These are phyloP conservation scores for Arthrobotrys conoides DNA, from an alignment of 2,329 filamentous ascomycete genomes.

Conservation along the genomic window DNA sequence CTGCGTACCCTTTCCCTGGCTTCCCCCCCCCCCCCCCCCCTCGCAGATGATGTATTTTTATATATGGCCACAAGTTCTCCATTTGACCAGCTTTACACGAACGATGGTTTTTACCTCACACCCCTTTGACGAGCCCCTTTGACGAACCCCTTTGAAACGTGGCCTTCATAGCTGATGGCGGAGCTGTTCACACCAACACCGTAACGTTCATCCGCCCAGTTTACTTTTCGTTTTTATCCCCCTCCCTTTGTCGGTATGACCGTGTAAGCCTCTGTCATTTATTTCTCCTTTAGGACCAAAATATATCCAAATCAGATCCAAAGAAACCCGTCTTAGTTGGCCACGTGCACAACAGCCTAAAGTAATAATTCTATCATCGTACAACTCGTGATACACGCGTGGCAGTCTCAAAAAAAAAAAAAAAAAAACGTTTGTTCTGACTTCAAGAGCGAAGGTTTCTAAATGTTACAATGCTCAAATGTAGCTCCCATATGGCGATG, in stretches of 20 bases:
- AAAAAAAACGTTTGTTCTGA: neutral
- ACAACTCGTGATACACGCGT: no score
- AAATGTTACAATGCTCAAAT: neutral
- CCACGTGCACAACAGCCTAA: no score
- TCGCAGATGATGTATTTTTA: conserved; percentile 36
- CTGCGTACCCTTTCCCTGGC: neutral
- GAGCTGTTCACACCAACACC: no score
- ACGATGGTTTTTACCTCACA: neutral
- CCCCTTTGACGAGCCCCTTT: neutral
- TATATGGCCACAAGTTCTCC: neutral
- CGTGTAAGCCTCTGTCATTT: no score
- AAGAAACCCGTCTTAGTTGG: no score
- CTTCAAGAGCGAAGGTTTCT: no score
- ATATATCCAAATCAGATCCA: no score
- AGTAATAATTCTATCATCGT: no score
- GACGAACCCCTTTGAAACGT: neutral
- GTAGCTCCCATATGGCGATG: neutral
- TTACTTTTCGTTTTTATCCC: neutral
- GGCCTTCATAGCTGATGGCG: neutral
- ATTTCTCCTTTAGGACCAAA: no score
- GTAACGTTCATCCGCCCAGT: neutral
- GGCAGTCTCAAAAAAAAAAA: no score
- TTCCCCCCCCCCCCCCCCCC: neutral
- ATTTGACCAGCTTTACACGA: neutral
- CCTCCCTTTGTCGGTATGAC: no score